Base-by-base conservation (phyloP, 331 rosid genomes). In the Phaseolus coccineus region DNA sequence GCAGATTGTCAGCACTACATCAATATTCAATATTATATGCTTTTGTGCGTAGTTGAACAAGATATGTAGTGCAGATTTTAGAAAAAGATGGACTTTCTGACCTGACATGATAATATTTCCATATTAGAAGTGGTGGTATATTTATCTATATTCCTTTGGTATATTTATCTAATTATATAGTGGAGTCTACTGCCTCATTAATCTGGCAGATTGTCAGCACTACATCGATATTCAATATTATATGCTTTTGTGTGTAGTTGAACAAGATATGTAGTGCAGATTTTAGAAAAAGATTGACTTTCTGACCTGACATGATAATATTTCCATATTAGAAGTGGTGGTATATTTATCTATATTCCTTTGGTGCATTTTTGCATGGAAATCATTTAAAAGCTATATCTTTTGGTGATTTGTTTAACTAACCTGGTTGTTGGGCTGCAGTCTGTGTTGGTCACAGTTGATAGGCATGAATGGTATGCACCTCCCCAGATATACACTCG, bases 381-480 rank as follows among this genome's bases (percentile, higher is more conserved):
- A 58, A 46, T 48, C 53, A 66, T 19, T 37, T 65, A n/a, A 37
- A 64, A 79, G 75, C 66, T 64, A 24, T 73, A 14, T 12, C 14
- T 77, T 35, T 61, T 78, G 64, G 25, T 64, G 47, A 42, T 62
- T 73, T 86, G 76, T 71, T 79, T 58, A 59, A 62, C 67, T 58
- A 83, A 57, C 80, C 74, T 70, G 80, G 80, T 16, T 28, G 51
- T 57, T 90, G 85, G 27, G 62, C 40, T 86, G 86, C 93, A 95
- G 99, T 91, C 96, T 62, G 97, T 93, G 79, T 86, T 95, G 79
- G 97, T 92, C 81, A 95, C 99, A 2, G 89, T 95, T 75, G 99
- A 95, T 81, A 91, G 91, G 51, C 97, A 92, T 82, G 99, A 95
- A 87, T 95, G 99, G 99, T 95, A 92, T 83, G 96, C 96, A n/a